These are phyloP conservation scores for Linderniella brevidens DNA, from an alignment of 257 asterid genomes.

Conservation along the genomic window DNA sequence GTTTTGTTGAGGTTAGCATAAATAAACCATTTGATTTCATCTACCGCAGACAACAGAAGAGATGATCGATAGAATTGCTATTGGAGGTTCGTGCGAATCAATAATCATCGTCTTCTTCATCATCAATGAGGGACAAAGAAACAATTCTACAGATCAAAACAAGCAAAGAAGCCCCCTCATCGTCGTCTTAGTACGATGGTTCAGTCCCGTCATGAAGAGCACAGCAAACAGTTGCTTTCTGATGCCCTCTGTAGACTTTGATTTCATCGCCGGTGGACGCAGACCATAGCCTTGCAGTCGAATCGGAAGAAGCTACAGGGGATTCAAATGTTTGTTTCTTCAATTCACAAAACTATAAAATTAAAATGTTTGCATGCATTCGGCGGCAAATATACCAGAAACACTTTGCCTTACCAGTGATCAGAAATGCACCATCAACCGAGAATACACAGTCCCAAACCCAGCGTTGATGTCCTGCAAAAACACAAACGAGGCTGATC, in stretches of 20 bases:
- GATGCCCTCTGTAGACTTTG: conserved; percentile 79
- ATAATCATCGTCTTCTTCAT: no score
- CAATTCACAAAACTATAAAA: background rate
- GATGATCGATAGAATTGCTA: no score
- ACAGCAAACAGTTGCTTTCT: conserved; percentile 86
- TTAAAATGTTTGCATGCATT: background rate
- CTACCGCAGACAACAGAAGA: no score
- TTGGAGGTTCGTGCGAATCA: no score
- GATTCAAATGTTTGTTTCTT: conserved; percentile 1
- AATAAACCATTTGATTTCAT: no score
- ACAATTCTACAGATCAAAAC: no score
- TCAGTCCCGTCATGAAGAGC: conserved; percentile 95
- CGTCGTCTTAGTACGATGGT: conserved; percentile 17
- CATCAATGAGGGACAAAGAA: no score
- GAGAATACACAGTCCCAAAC: conserved; percentile 98
- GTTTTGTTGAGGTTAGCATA: no score
- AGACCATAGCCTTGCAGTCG: conserved; percentile 87
- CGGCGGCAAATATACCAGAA: background rate
- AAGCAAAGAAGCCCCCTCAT: no score
- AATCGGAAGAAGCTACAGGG: conserved; percentile 79
- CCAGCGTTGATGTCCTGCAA: conserved; percentile 90
- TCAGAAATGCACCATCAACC: conserved; percentile 83
- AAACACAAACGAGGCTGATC: conserved; percentile 1
- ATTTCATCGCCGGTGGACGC: conserved; percentile 69
- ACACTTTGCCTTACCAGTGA: no score